Base-by-base conservation (phyloP, 495 filamentous ascomycete genomes). In the Hypoxylon trugodes region DNA sequence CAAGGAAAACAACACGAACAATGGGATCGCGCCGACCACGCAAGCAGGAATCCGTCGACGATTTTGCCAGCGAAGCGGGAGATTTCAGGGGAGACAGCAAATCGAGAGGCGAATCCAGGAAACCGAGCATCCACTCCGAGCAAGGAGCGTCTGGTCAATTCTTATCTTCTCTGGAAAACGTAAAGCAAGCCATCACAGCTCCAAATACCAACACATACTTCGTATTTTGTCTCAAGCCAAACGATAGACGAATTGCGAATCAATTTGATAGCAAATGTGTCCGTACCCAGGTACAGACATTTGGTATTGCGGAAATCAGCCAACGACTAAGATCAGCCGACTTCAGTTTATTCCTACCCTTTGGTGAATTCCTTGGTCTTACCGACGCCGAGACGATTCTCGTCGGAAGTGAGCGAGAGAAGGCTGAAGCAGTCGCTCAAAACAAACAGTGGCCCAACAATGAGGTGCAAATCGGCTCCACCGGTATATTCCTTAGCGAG, bases 201-300 rank as follows among this genome's bases (percentile, higher is more conserved):
- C 80, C 87, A 6, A 91, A 91, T 68, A 86, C 91, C 7, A 98
- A 97, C 69, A 86, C 90, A 10, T 98, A 98, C 71, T 97, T 97
- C 68, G 85, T 98, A 22, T 96, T 98, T 77, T 98, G 95, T 66
- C 79, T 98, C 46, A 98, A 98, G 75, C 95, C 95, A 6, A 98
- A 98, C 70, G 95, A 98, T 75, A 86, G 95, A 15, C 89, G 94
- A 21, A 98, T 98, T 61, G 94, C 95, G 46, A 98, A 98, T 62
- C 95, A 98, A 72, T 98, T 98, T 64, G 95, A 98, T 73, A 97
- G 92, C 80, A 98, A 98, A 75, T 97, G 93, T 71, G 95, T 98
- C 19, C 87, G 95, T 12, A 89, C 89, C 25, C 95, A 98, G 76
- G 85, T 98, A 3, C 93, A 97, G 74, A 96, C 92, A 0, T 90